phyloP scores from a whole-genome alignment of 306 rosid genomes.

The Vigna radiata region DNA sequence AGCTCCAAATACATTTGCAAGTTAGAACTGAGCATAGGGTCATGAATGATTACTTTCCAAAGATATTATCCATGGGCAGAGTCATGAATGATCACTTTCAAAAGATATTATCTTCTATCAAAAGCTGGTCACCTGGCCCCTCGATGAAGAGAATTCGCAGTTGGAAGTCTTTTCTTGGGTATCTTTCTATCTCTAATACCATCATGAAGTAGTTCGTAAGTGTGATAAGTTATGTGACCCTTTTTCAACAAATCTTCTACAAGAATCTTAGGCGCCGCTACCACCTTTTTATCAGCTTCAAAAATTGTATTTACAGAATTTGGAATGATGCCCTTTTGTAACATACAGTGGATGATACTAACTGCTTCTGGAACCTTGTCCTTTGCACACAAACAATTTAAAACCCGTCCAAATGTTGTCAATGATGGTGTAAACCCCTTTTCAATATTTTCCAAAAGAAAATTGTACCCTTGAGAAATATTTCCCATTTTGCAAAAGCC shows the following conservation, averaged over 20 bases:
- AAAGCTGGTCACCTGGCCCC: constrained; percentile 42
- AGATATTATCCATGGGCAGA: constrained; percentile 10
- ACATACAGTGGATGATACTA: constrained; percentile 77
- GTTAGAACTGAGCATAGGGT: constrained; percentile 13
- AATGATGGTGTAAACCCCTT: constrained; percentile 74
- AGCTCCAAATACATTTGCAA: constrained; percentile 18
- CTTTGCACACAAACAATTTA: constrained; percentile 78
- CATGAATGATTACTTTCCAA: constrained; percentile 33
- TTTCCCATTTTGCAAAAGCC: constrained; percentile 79
- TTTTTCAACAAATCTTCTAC: constrained; percentile 88
- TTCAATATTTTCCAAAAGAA: constrained; percentile 66
- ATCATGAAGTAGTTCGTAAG: constrained; percentile 81
- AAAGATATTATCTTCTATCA: constrained; percentile 39
- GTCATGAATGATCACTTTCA: constrained; percentile 30
- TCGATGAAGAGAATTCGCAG: constrained; percentile 36
- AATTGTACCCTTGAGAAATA: constrained; percentile 61
- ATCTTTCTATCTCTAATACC: constrained; percentile 80
- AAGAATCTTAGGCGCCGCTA: constrained; percentile 93
- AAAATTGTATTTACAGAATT: constrained; percentile 78
- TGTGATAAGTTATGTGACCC: constrained; percentile 73
- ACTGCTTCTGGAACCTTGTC: constrained; percentile 76
- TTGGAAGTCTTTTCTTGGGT: constrained; percentile 52
- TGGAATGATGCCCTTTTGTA: constrained; percentile 74
- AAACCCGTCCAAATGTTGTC: constrained; percentile 74
- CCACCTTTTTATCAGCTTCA: constrained; percentile 77